phyloP scores from a whole-genome alignment of 768 basidiomycete species.

The Cystobasidium tubakii region DNA sequence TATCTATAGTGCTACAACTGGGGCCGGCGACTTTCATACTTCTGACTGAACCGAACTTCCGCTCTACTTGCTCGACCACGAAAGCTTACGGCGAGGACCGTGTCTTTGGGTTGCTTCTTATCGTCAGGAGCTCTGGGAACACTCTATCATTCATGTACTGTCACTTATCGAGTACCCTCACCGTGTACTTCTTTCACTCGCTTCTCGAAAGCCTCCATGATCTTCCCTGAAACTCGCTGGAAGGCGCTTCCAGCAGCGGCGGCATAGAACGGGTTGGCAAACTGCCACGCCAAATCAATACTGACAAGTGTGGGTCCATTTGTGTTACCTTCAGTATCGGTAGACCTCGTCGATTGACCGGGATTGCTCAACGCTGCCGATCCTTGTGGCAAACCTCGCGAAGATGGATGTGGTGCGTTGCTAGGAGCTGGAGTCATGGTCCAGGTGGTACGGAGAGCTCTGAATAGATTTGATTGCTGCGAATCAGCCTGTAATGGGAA shows the following conservation, averaged over 20 bases:
- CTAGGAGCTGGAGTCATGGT: constrained; percentile 23
- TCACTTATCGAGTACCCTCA: constrained; percentile 5
- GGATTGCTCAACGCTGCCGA: constrained; percentile 24
- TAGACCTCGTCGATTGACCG: constrained; percentile 65
- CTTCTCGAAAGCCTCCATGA: constrained; percentile 88
- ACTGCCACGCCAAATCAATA: constrained; percentile 76
- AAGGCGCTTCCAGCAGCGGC: constrained; percentile 77
- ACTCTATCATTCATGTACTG: too few species aligned
- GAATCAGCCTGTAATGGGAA: constrained; percentile 45
- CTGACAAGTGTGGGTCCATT: constrained; percentile 70
- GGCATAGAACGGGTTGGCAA: constrained; percentile 78
- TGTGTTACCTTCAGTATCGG: constrained; percentile 65
- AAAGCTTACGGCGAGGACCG: too few species aligned
- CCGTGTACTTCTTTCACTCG: constrained; percentile 69
- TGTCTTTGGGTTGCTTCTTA: too few species aligned
- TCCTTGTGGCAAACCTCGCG: too few species aligned
- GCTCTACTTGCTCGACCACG: too few species aligned
- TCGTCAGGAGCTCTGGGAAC: too few species aligned
- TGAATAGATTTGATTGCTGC: constrained; percentile 47
- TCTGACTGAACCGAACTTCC: too few species aligned
- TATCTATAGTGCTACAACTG: too few species aligned
- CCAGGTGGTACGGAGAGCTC: constrained; percentile 48
- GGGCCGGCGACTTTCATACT: too few species aligned
- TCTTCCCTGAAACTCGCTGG: constrained; percentile 74
- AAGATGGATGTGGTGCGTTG: not conserved